Base-by-base conservation (phyloP, 495 filamentous ascomycete species). In the Tetracladium setigerum region DNA sequence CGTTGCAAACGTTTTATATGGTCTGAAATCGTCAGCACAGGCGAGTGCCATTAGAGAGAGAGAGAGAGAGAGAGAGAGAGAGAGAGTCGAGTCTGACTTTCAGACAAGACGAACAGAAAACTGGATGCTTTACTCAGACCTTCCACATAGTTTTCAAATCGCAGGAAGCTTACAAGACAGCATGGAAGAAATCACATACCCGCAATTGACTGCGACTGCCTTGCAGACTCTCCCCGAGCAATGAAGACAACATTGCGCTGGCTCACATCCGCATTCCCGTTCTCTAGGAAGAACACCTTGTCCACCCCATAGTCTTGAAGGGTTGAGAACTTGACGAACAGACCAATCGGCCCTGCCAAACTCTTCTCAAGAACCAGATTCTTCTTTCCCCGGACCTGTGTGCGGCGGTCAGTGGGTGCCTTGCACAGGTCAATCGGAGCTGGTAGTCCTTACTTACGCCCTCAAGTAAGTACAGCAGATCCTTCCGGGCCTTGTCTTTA, bases 171-270 rank as follows among this genome's bases (percentile, higher is more conserved):
- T 27, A 9, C 9, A 15, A 18, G n/a, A 18, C 7, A 3, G 7
- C 7, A 27, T 7, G 22, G 7, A 7, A 27, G 22, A 27, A 7
- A 27, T 27, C 19, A 77, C 89, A 68, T 82, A 99, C 94, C 85
- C 69, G 91, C 88, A 65, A 96, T 89, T 40, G 79, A 72, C 57
- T 83, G 80, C 42, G 87, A 84, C 55, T 90, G 83, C 55, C 73
- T 82, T 50, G 84, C 78, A 60, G 85, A 91, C 70, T 96, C 90
- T 58, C 88, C 90, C 55, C 88, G 77, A 12, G 84, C 86, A 44
- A 97, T 74, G 68, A 95, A 97, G 48, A 97, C 80, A 47, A 99
- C 81, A 77, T 96, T 97, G 61, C 87, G 83, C 69, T 97, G 94
- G 51, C 84, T 88, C 38, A 83, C 81, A 63, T 97, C 94, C 39